Percentiles rank a stretch among this genome's conserved stretches.
Evolutionary conservation across 441 rosid genomes (phyloP).

Genomic region (Euphorbia celastroides): DNA sequence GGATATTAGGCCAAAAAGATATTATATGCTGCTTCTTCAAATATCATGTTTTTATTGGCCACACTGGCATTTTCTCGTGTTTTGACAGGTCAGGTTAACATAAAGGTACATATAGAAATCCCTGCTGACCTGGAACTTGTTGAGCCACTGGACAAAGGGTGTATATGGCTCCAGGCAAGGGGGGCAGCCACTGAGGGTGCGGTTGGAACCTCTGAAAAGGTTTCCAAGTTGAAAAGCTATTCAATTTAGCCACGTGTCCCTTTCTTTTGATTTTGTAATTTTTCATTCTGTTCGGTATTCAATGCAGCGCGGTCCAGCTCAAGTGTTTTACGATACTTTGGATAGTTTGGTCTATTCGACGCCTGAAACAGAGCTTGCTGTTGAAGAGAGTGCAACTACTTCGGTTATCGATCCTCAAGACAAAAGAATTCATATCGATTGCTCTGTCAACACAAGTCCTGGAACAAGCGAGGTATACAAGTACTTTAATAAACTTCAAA

Average conservation of each 20-base stretch:
- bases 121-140: slow-evolving; percentile 64
- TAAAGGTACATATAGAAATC: slow-evolving; percentile 55
- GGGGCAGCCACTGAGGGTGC: slow-evolving; percentile 60
- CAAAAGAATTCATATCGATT: slow-evolving; percentile 42
- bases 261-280: slow-evolving; percentile 5
- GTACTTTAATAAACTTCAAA: not conserved
- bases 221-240: slow-evolving; percentile 17
- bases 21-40: not conserved
- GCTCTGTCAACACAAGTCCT: slow-evolving; percentile 69
- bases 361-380: slow-evolving; percentile 35
- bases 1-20: too few species aligned
- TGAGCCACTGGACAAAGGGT: slow-evolving; percentile 72
- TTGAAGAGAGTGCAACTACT: slow-evolving; percentile 36
- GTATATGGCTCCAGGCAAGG: slow-evolving; percentile 83
- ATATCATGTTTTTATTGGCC: not conserved
- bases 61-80: slow-evolving; percentile 8
- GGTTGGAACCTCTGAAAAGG: slow-evolving; percentile 61
- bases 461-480: slow-evolving; percentile 73
- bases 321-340: slow-evolving; percentile 84
- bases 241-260: not conserved
- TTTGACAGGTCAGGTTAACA: slow-evolving; percentile 63
- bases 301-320: slow-evolving; percentile 77
- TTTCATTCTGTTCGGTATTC: slow-evolving; percentile 8
- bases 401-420: slow-evolving; percentile 33
- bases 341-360: slow-evolving; percentile 69